A percentile compares a stretch with the other conserved stretches of the same genome.
These are phyloP conservation scores for Curvularia sp. DNA, from an alignment of 2,329 filamentous ascomycete species.

Conservation along the genomic window DNA sequence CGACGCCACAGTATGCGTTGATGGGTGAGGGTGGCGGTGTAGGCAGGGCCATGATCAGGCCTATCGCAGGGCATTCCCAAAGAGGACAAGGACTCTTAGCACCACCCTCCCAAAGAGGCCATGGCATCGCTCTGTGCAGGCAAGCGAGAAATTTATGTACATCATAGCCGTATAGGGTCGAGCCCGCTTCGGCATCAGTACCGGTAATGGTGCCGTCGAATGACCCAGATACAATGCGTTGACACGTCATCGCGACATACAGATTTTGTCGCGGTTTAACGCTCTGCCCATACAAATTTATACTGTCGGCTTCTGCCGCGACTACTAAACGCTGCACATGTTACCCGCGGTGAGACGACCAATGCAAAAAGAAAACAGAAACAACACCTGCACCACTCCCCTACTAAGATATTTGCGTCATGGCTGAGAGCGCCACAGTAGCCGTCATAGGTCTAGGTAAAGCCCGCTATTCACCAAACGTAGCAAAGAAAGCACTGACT, in stretches of 20 bases:
- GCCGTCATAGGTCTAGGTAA: constrained; percentile 27
- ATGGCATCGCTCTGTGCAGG: not conserved
- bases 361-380: too few relatives aligned
- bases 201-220: not conserved
- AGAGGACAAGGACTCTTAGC: not conserved
- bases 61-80: not conserved
- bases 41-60: not conserved
- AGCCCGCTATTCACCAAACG: not conserved
- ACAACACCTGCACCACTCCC: not conserved
- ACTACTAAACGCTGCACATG: not conserved
- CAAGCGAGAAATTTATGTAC: not conserved
- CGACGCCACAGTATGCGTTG: constrained; percentile 6
- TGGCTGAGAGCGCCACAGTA: constrained; percentile 6
- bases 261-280: not conserved
- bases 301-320: not conserved
- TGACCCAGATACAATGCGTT: not conserved
- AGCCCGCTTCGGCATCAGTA: not conserved
- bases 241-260: not conserved
- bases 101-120: not conserved
- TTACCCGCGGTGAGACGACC: not conserved
- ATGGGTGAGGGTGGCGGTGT: constrained; percentile 6
- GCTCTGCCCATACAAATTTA: not conserved
- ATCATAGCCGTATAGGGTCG: not conserved
- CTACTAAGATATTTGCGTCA: not conserved
- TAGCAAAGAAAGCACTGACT: not conserved